Conservation (phyloP, 2,329 filamentous ascomycete genomes). For the Arthrobotrys pseudoclavata region DNA sequence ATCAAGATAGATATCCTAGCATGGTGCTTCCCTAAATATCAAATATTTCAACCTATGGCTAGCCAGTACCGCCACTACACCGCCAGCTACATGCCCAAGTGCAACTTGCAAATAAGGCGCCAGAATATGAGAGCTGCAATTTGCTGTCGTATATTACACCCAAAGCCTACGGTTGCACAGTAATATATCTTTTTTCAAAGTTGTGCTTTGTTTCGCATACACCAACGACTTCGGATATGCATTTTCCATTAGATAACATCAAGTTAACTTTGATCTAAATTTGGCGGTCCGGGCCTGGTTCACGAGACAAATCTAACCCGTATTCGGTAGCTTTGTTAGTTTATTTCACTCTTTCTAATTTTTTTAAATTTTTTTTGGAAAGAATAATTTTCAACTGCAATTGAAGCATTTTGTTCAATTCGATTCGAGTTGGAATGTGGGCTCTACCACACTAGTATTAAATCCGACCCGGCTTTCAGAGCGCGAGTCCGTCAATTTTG, state of each 20-base stretch:
- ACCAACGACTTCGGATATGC: slow-evolving; percentile 3
- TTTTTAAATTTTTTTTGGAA: too few relatives aligned
- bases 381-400: too few relatives aligned
- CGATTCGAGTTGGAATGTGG: background rate
- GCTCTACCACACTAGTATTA: background rate
- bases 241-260: background rate
- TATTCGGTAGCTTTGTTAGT: background rate
- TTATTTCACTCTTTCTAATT: too few relatives aligned
- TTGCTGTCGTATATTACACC: background rate
- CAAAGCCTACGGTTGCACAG: background rate
- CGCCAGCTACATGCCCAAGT: background rate
- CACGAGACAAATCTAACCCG: background rate
- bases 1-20: background rate
- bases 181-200: background rate
- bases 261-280: too few relatives aligned
- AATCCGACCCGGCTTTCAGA: too few relatives aligned
- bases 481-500: background rate
- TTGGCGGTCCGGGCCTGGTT: too few relatives aligned
- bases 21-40: background rate
- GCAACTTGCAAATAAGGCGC: background rate
- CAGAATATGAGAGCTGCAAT: background rate
- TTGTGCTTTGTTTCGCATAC: slow-evolving; percentile 4
- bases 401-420: background rate
- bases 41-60: background rate
- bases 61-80: background rate